These are phyloP conservation scores for Venturia carpophila DNA, from an alignment of 2,329 filamentous ascomycete genomes.

Conservation along the genomic window DNA sequence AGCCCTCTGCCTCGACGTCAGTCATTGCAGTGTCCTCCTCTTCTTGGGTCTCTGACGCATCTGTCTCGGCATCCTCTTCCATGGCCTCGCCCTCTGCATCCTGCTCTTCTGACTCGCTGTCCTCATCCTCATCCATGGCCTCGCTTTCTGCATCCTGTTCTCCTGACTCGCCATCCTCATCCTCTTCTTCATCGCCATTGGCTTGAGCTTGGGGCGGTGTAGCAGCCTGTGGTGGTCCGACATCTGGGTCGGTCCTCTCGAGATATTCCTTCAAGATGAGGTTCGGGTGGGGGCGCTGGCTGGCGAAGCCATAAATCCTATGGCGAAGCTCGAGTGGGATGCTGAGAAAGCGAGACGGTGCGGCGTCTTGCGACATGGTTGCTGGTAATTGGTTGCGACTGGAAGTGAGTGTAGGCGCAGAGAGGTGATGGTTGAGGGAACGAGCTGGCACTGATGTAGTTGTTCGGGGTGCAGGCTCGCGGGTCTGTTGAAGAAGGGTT, in stretches of 20 bases:
- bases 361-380: constrained; percentile 4
- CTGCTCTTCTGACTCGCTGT: background rate
- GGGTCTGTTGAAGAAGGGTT: background rate
- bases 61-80: constrained; percentile 8
- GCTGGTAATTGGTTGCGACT: background rate
- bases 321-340: constrained; percentile 16
- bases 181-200: background rate
- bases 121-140: constrained; percentile 7
- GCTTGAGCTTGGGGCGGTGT: background rate
- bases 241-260: constrained; percentile 14
- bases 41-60: background rate
- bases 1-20: background rate
- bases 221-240: background rate
- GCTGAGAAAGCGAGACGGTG: background rate
- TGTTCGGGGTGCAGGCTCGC: background rate
- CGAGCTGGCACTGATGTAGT: background rate
- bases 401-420: background rate
- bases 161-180: background rate
- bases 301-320: constrained; percentile 11
- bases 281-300: background rate
- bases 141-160: constrained; percentile 3
- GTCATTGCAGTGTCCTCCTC: constrained; percentile 10
- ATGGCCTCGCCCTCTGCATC: background rate
- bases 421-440: background rate
- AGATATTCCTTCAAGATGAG: constrained; percentile 17